A percentile compares a stretch with the other conserved stretches of the same genome.
Conservation (phyloP, 805 yeast genomes). For the Starmerella ratchasimensis region DNA sequence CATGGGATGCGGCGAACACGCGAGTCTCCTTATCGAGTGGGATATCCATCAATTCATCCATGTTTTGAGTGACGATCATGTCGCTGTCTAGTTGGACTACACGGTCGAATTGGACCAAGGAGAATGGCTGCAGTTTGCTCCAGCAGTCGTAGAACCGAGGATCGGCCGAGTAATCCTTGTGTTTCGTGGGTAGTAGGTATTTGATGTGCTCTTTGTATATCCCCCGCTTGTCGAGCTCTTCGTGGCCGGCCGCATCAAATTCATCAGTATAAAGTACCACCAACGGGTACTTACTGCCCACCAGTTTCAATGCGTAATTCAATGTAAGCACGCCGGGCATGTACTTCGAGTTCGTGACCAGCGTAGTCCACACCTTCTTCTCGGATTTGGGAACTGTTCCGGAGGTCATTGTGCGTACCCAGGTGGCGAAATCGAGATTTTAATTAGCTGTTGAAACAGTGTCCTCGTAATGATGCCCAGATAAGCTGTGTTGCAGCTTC, state of each 20-base stretch:
- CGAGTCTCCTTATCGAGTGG: constrained; percentile 26
- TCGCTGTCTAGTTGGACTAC: constrained; percentile 46
- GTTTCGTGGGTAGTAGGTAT: constrained; percentile 32
- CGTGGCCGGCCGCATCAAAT: constrained; percentile 32
- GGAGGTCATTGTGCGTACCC: background rate
- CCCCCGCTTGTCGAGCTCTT: constrained; percentile 29
- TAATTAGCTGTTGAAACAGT: too few species aligned
- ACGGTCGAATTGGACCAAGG: constrained; percentile 37
- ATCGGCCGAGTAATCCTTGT: constrained; percentile 37
- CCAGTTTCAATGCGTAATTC: constrained; percentile 34
- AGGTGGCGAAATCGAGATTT: too few species aligned
- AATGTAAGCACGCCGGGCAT: constrained; percentile 40
- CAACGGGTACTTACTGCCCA: constrained; percentile 37
- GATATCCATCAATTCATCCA: constrained; percentile 46
- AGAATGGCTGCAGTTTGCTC: constrained; percentile 46
- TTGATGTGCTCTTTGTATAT: constrained; percentile 33
- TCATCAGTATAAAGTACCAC: constrained; percentile 42
- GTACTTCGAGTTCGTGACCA: constrained; percentile 40
- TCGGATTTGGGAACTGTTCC: background rate
- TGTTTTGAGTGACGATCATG: constrained; percentile 42
- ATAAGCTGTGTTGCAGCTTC: too few species aligned
- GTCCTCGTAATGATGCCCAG: too few species aligned
- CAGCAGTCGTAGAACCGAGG: constrained; percentile 47
- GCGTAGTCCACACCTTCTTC: constrained; percentile 39
- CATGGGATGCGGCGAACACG: constrained; percentile 45